Conservation (phyloP, 129 eudicot genomes). For the Escallonia rubra region DNA sequence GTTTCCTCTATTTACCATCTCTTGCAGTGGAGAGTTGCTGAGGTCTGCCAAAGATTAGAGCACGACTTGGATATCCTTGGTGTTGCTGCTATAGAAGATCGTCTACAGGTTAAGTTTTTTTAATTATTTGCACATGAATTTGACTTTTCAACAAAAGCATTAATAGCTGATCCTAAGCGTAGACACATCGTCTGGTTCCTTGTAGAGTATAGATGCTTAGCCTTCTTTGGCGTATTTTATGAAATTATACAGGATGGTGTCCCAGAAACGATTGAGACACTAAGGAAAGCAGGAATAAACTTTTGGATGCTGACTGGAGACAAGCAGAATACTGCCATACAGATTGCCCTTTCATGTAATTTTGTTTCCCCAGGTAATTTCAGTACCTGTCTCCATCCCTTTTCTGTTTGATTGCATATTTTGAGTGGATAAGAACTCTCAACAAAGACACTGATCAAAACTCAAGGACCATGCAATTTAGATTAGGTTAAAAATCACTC, state of each 20-base stretch:
- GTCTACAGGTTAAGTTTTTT: slow-evolving; percentile 63
- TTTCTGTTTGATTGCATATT: too few relatives aligned
- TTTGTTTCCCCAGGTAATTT: slow-evolving; percentile 82
- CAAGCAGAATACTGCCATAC: slow-evolving; percentile 93
- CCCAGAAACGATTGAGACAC: slow-evolving; percentile 86
- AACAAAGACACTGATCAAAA: too few relatives aligned
- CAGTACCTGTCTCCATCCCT: background rate
- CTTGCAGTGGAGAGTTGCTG: slow-evolving; percentile 88
- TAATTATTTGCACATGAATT: background rate
- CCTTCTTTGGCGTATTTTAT: background rate
- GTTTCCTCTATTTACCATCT: slow-evolving; percentile 1
- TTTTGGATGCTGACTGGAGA: slow-evolving; percentile 99
- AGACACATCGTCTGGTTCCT: background rate
- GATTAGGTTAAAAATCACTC: too few relatives aligned
- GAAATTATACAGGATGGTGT: slow-evolving; percentile 69
- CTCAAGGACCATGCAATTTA: too few relatives aligned
- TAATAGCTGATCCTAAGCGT: background rate
- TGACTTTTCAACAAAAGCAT: background rate
- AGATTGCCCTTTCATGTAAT: slow-evolving; percentile 95
- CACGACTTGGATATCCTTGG: slow-evolving; percentile 84
- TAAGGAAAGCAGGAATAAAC: slow-evolving; percentile 91
- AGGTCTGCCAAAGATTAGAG: slow-evolving; percentile 93
- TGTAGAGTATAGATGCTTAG: slow-evolving; percentile 7
- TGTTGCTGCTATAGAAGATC: slow-evolving; percentile 98
- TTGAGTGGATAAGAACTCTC: too few relatives aligned